Base-by-base conservation (phyloP, 306 rosid genomes). In the Sophora flavescens region DNA sequence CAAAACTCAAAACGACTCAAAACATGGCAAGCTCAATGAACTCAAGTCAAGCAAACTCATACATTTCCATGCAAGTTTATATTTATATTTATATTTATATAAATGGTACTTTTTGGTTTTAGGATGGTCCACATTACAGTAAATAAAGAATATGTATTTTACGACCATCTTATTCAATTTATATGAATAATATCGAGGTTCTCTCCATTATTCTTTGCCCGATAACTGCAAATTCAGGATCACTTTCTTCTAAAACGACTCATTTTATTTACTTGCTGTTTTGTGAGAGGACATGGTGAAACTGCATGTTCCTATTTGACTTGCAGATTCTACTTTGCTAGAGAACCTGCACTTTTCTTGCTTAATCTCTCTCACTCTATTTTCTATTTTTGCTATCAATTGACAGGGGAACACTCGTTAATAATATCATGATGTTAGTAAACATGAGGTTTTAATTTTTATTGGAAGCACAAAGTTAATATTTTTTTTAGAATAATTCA, bases 401-500 rank as follows among this genome's bases (percentile, higher is more conserved):
- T 61, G 26, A 4, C 12, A 16, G 8, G 16, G 47, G 58, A 30
- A 15, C 78, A 14, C 45, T n/a, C 42, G 7, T 28, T 28, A 16
- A 41, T 42, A 28, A 59, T 59, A n/a, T 72, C 35, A 58, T n/a
- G 22, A 22, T 22, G 1, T 22, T 44, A 56, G 22, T 57, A 42
- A 56, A 72, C 67, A 4, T 14, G 32, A 26, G n/a, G 10, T 6
- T 58, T 70, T 42, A 26, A 7, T 52, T 70, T 69, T 70, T 42
- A 41, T 58, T 39, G 15, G 30, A 56, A 57, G 7, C 51, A 59
- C 38, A 61, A 61, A 74, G 22, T 48, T 60, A 32, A 28, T 47
- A 26, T 41, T 60, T 3, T n/a, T 61, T 60, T 4, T n/a, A 73
- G 17, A 56, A 59, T n/a, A 59, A 74, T 60, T 44, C 16, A 44